phyloP scores from a whole-genome alignment of 2,329 filamentous ascomycete genomes.

The Colletotrichum magnum region DNA sequence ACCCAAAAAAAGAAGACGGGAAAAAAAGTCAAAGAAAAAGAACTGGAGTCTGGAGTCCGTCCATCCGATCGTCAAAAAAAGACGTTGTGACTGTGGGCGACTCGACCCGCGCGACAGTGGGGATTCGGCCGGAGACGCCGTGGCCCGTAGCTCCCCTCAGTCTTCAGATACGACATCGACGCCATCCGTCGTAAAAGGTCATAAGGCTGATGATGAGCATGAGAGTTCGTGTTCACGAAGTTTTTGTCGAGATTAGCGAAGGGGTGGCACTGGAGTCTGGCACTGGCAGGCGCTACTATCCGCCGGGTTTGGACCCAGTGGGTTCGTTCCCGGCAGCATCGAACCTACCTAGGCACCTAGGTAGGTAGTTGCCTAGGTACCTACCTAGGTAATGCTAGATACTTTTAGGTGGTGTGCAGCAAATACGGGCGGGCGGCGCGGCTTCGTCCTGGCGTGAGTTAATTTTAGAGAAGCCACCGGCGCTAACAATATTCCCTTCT shows the following conservation, averaged over 20 bases:
- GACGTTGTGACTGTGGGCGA: no score
- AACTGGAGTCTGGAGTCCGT: no score
- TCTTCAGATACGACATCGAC: not conserved
- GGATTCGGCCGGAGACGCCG: slow-evolving; percentile 29
- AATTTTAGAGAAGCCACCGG: slow-evolving; percentile 33
- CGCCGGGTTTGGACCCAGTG: not conserved
- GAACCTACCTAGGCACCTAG: no score
- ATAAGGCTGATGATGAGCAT: slow-evolving; percentile 19
- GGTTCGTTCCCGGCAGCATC: not conserved
- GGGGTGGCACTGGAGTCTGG: slow-evolving; percentile 14
- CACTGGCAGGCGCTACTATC: slow-evolving; percentile 5
- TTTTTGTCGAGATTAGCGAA: slow-evolving; percentile 29
- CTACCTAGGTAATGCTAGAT: no score
- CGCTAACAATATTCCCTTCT: slow-evolving; percentile 17
- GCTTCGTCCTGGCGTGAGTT: slow-evolving; percentile 15
- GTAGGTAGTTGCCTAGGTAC: no score
- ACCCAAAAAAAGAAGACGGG: no score
- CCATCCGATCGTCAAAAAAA: no score
- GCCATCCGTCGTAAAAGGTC: not conserved
- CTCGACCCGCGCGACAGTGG: slow-evolving; percentile 4
- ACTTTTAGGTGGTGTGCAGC: not conserved
- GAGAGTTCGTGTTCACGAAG: slow-evolving; percentile 16
- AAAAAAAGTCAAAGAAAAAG: no score
- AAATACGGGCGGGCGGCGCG: slow-evolving; percentile 13
- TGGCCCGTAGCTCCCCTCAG: not conserved